These are phyloP conservation scores for Craspedostauros australis DNA, from an alignment of 108 stramenopile species.

Conservation along the genomic window DNA sequence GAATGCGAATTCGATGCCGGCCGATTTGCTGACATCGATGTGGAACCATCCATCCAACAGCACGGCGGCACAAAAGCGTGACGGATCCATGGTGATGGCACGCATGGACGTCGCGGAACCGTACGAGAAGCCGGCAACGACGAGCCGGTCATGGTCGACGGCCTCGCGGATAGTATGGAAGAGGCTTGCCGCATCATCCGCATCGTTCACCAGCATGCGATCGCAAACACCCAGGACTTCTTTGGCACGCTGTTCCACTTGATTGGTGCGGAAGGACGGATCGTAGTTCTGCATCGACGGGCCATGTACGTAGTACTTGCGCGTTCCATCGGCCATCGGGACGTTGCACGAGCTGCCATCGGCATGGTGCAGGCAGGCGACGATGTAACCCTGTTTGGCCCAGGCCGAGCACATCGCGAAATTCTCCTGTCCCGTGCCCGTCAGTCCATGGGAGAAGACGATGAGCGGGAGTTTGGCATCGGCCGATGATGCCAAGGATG, in stretches of 20 bases:
- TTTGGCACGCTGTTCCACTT: constrained; percentile 26
- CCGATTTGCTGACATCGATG: constrained; percentile 23
- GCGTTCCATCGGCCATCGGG: constrained; percentile 23
- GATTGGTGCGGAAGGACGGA: constrained; percentile 33
- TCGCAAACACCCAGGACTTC: constrained; percentile 26
- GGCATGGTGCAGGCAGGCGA: constrained; percentile 43
- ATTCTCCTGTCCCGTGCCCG: constrained; percentile 59
- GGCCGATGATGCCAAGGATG: no score
- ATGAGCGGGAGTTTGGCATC: constrained; percentile 34
- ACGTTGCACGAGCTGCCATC: constrained; percentile 51
- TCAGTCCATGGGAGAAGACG: constrained; percentile 53
- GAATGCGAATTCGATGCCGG: constrained; percentile 37
- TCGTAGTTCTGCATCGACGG: constrained; percentile 32
- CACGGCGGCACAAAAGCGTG: constrained; percentile 27
- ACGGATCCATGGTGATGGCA: constrained; percentile 8
- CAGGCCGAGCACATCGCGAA: constrained; percentile 28
- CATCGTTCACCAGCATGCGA: constrained; percentile 12
- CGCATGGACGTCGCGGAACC: constrained; percentile 41
- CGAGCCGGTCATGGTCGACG: constrained; percentile 15
- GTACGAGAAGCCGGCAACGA: constrained; percentile 53
- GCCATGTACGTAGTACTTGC: constrained; percentile 33
- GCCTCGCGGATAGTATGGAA: constrained; percentile 14
- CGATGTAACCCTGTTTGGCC: constrained; percentile 46
- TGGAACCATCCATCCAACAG: constrained; percentile 56
- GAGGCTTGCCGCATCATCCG: background rate